Evolutionary conservation across 2,329 filamentous ascomycete genomes (phyloP), one percentile per base, ranked within the genome.

Genomic region (Calycina herbarum): DNA sequence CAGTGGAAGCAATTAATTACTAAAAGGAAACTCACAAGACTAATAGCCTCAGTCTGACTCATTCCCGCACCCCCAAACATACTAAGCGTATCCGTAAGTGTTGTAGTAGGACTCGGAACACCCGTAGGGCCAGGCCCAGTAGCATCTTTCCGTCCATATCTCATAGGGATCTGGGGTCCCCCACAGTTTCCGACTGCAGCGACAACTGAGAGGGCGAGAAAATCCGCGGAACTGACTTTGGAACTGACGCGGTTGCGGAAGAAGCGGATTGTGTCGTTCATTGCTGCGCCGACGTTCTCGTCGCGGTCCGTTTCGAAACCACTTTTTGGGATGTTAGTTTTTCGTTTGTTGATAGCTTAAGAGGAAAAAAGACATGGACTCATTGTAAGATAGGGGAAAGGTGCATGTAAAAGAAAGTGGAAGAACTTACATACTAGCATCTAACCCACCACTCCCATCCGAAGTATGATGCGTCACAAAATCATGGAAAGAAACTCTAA

Each of bases 401-500:
- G 38, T 3, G 1, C 10, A 3, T 42, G 10, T 15, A 42, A 15
- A 5, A n/a, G 5, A n/a, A 4, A 17, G 1, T n/a, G 13, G 13
- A 2, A 2, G 4, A 45, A 45, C 40, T 45, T n/a, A 45, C 40
- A 89, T 77, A 10, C 85, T 88, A 15, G 78, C 86, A 70, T 88
- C 86, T 54, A 88, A 65, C 0, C 86, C 86, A 33, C 86, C 86
- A 0, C 75, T 76, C 33, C 79, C 78, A n/a, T 76, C 78, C 64
- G 76, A 79, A 13, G 76, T 74, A 70, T 83, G 84, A 31, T 79
- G 82, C 5, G 85, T 85, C 3, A 83, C 79, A 80, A 86, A 85
- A 72, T 88, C 86, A 74, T 88, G 86, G 66, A 88, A 88, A 31
- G 82, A 84, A 2, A 83, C 82, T 29, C 85, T 80, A 38, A 88